Base-by-base conservation (phyloP, 1,284 basidiomycete genomes). In the Moesziomyces antarcticus region DNA sequence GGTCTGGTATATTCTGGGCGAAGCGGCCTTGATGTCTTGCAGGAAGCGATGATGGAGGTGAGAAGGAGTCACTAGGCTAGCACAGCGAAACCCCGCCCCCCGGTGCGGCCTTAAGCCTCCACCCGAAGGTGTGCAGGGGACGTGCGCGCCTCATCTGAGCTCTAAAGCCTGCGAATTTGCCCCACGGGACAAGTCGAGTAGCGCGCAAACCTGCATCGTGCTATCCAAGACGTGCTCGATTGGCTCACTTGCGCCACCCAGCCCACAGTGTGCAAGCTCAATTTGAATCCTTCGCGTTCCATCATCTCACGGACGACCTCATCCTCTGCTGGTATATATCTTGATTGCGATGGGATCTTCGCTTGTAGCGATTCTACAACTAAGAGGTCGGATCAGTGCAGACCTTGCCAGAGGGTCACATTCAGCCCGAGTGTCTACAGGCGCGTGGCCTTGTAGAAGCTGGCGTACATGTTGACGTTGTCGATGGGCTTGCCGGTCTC, bases 391-490 rank as follows among this genome's bases (percentile, higher is more conserved):
- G 37, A 40, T 40, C 16, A 18, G 37, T 18, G 20, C 10, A 44
- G 13, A 50, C 30, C 48, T 22, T 33, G 35, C 35, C 50, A 8
- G 50, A 42, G 9, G 50, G 22, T 40, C 20, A 27, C 4, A 21
- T n/a, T n/a, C n/a, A 13, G 41, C 13, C 44, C 13, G 11, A 40
- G 14, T 16, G 16, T 40, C 16, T 74, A 79, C 21, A 75, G 47
- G 48, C 82, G 82, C n/a, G 78, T 78, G 24, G 82, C 84, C 54
- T 80, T 82, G 78, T 83, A 86, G 70, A 85, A 85, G 18, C 82
- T 84, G 14, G 85, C 85, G 60, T 86, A 86, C 89, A 90, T 90
- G 78, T 90, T 90, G 57, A 90, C 90, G 57, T 88, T 85, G 80
- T 90, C 89, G 52, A 90, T 87, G 0, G 88, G 77, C 46, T 76